Evolutionary conservation across 352 stramenopile species (phyloP).

Genomic region (Phytopythium montanum): DNA sequence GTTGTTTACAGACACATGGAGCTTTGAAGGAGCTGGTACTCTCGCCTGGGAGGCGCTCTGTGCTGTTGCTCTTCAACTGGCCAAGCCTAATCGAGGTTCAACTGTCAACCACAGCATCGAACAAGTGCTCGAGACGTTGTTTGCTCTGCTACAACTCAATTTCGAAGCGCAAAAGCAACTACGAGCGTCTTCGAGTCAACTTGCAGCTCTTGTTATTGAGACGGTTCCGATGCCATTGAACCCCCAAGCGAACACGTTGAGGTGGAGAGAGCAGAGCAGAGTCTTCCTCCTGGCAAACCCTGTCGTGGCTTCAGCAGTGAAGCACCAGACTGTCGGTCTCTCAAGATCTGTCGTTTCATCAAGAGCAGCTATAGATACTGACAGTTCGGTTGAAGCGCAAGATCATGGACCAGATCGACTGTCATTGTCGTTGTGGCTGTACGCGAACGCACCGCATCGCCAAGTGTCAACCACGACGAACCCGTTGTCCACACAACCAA

Average conservation of each 20-base stretch:
- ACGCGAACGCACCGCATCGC: not conserved
- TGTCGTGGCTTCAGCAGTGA: constrained; percentile 14
- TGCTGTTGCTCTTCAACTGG: constrained; percentile 27
- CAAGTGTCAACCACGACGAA: not conserved
- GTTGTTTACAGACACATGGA: not conserved
- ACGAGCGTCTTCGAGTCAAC: not conserved
- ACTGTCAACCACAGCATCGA: constrained; percentile 40
- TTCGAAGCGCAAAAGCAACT: not conserved
- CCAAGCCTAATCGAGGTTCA: too few species aligned
- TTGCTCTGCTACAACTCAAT: constrained; percentile 16
- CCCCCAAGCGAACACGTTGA: not conserved
- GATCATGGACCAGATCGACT: not conserved
- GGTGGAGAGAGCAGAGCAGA: not conserved
- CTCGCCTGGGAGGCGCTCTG: constrained; percentile 35
- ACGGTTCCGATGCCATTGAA: not conserved
- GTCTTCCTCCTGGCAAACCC: constrained; percentile 19
- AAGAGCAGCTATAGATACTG: too few species aligned
- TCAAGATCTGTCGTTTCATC: not conserved
- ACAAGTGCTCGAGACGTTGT: constrained; percentile 34
- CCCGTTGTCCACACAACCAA: not conserved
- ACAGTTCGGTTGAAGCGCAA: not conserved
- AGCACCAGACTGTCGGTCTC: not conserved
- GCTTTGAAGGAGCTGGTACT: constrained; percentile 1
- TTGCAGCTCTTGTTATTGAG: not conserved
- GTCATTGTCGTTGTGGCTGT: not conserved